Conservation (phyloP, 768 basidiomycete genomes). For the Pilatotrama ljubarskyi region DNA sequence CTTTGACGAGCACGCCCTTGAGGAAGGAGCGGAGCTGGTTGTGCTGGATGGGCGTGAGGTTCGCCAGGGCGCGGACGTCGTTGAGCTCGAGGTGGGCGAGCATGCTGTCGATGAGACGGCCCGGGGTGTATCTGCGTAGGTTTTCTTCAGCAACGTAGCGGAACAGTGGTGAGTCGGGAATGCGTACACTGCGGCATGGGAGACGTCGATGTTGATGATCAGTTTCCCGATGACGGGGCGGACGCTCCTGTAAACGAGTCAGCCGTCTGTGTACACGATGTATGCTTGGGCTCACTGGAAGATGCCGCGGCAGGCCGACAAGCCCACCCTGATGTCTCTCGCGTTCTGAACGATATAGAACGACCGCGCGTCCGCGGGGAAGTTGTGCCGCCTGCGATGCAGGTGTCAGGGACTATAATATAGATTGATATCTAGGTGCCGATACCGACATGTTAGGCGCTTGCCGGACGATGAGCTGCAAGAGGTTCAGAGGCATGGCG, state of each 20-base stretch:
- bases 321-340: slow-evolving; percentile 2
- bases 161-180: neutral
- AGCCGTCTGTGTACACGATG: neutral
- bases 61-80: slow-evolving; percentile 12
- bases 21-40: slow-evolving; percentile 30
- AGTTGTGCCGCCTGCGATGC: slow-evolving; percentile 13
- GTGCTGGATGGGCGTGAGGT: neutral
- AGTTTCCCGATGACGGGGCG: slow-evolving; percentile 18
- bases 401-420: neutral
- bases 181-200: slow-evolving; percentile 16
- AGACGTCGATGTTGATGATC: slow-evolving; percentile 23
- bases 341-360: slow-evolving; percentile 11
- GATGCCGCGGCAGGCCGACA: slow-evolving; percentile 18
- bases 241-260: slow-evolving; percentile 20
- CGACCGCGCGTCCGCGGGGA: slow-evolving; percentile 15
- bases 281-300: slow-evolving; percentile 17
- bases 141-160: neutral
- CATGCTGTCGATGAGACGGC: slow-evolving; percentile 5
- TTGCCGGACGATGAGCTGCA: slow-evolving; percentile 25
- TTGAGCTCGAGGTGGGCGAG: neutral
- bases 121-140: slow-evolving; percentile 9
- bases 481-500: slow-evolving; percentile 14
- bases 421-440: neutral
- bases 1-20: slow-evolving; percentile 24
- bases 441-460: slow-evolving; percentile 17